A percentile compares a stretch with the other conserved stretches of the same genome.
Conservation (phyloP, 805 yeast species). For the Saccharomyces paradoxus region DNA sequence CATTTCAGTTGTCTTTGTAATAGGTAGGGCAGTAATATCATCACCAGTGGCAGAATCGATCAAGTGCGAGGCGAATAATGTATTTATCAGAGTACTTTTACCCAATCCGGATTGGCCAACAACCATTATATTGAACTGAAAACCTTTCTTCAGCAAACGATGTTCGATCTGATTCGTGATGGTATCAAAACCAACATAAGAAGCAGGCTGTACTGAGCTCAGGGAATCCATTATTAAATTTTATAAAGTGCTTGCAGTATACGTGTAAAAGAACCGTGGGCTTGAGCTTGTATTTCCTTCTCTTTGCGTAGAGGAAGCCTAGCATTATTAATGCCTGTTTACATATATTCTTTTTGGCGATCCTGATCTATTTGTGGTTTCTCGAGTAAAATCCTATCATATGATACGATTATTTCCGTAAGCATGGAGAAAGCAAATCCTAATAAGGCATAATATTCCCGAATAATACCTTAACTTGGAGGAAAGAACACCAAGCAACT, state of each 20-base stretch:
- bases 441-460: neutral
- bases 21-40: conserved; percentile 55
- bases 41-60: conserved; percentile 64
- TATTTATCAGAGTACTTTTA: conserved; percentile 84
- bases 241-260: neutral
- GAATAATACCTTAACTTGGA: neutral
- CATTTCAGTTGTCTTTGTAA: conserved; percentile 81
- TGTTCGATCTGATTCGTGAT: conserved; percentile 93
- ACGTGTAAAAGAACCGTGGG: neutral
- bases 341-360: neutral
- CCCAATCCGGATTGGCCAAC: conserved; percentile 94
- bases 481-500: neutral
- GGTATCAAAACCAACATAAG: conserved; percentile 93
- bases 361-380: conserved; percentile 1
- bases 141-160: conserved; percentile 83
- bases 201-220: conserved; percentile 42
- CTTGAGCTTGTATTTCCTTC: neutral
- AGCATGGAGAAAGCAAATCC: neutral
- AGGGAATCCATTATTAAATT: conserved; percentile 1
- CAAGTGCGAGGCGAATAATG: conserved; percentile 78
- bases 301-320: neutral
- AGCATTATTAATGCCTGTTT: neutral
- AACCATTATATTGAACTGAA: conserved; percentile 87
- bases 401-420: neutral
- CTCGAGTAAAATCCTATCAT: neutral